These are phyloP conservation scores for Penicillium steckii DNA, from an alignment of 495 filamentous ascomycete genomes.

Conservation along the genomic window DNA sequence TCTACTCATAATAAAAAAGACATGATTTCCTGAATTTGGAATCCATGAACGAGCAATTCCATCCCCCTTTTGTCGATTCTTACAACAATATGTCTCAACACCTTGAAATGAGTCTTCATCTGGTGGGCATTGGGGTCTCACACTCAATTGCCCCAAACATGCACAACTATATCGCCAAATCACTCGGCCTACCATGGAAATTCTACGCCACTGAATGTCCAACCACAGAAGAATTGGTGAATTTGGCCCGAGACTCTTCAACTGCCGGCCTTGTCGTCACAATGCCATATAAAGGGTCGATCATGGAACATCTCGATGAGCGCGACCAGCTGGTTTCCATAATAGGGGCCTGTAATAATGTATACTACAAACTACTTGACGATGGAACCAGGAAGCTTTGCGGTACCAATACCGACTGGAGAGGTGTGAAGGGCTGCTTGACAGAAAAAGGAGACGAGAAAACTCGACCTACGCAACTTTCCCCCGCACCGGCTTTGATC, in stretches of 20 bases:
- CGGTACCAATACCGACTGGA: slow-evolving; percentile 71
- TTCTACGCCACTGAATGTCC: slow-evolving; percentile 39
- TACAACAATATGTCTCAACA: background rate
- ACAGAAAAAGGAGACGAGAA: slow-evolving; percentile 34
- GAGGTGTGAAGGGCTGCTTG: slow-evolving; percentile 60
- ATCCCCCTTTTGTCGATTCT: no score
- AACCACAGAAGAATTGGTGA: slow-evolving; percentile 28
- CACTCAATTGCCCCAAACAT: slow-evolving; percentile 45
- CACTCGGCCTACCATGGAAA: slow-evolving; percentile 35
- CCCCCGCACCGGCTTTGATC: slow-evolving; percentile 43
- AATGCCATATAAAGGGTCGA: slow-evolving; percentile 67
- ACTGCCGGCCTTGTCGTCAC: slow-evolving; percentile 60
- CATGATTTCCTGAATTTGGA: no score
- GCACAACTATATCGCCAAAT: slow-evolving; percentile 42
- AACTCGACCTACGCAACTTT: slow-evolving; percentile 22
- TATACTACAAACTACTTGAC: slow-evolving; percentile 55
- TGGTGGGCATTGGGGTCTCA: slow-evolving; percentile 40
- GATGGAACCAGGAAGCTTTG: slow-evolving; percentile 36
- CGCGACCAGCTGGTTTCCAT: slow-evolving; percentile 55
- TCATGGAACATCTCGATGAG: slow-evolving; percentile 59
- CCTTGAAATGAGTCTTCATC: slow-evolving; percentile 26
- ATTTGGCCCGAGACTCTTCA: slow-evolving; percentile 33
- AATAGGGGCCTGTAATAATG: slow-evolving; percentile 67
- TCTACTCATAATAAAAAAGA: no score
- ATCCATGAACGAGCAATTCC: no score